Evolutionary conservation across 768 basidiomycete species (phyloP).

Genomic region (Auriscalpium microsporum): DNA sequence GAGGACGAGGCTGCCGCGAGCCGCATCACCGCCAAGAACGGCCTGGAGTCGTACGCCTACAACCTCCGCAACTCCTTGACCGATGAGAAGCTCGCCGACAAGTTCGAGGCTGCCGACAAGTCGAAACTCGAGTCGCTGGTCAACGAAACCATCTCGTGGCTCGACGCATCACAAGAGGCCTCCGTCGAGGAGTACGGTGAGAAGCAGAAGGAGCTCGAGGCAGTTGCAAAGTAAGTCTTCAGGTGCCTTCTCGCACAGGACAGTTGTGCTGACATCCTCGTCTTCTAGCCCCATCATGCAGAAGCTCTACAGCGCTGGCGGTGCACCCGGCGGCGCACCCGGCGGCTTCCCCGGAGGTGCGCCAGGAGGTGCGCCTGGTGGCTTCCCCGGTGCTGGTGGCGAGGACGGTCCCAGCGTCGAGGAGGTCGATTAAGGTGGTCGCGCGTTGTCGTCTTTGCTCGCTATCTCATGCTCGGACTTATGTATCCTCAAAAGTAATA

Average conservation of each 20-base stretch:
- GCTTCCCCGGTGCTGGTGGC: constrained; percentile 38
- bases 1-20: constrained; percentile 83
- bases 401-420: constrained; percentile 88
- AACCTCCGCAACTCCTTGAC: constrained; percentile 85
- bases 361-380: constrained; percentile 33
- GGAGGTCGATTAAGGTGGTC: constrained; percentile 65
- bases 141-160: constrained; percentile 78
- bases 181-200: constrained; percentile 91
- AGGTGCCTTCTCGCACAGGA: background rate
- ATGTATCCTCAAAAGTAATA: constrained; percentile 15
- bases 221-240: constrained; percentile 49
- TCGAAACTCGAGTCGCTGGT: constrained; percentile 71
- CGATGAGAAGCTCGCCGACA: constrained; percentile 80
- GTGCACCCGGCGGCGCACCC: constrained; percentile 48
- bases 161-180: constrained; percentile 81
- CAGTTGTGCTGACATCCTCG: background rate
- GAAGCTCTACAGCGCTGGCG: constrained; percentile 51
- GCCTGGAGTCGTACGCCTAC: constrained; percentile 89
- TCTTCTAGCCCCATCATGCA: constrained; percentile 46
- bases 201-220: constrained; percentile 90
- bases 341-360: constrained; percentile 58
- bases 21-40: constrained; percentile 84
- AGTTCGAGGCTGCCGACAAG: constrained; percentile 85
- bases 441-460: constrained; percentile 14
- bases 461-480: constrained; percentile 11